A percentile compares a stretch with the other conserved stretches of the same genome.
Conservation (phyloP, 345 rosid genomes). For the Eucalyptus erythrocorys region DNA sequence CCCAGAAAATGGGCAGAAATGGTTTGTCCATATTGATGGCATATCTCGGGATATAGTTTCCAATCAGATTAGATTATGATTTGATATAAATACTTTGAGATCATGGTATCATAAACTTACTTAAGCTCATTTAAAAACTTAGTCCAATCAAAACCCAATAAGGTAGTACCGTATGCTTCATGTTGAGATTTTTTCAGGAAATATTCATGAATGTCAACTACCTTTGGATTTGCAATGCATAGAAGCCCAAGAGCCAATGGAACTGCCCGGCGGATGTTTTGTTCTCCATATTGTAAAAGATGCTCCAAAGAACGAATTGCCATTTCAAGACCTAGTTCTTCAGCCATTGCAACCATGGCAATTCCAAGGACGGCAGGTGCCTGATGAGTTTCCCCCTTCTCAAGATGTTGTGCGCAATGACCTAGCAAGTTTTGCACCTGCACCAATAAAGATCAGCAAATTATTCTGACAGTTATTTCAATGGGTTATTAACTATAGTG, state of each 20-base stretch:
- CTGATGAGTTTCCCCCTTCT: conserved; percentile 79
- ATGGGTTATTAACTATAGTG: background rate
- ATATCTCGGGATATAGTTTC: background rate
- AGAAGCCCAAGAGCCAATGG: conserved; percentile 98
- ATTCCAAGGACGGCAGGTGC: conserved; percentile 97
- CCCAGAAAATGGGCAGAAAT: background rate
- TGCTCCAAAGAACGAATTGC: conserved; percentile 90
- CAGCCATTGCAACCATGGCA: conserved; percentile 99
- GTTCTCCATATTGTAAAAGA: conserved; percentile 92
- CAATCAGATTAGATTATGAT: background rate
- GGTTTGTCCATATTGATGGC: background rate
- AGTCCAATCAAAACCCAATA: background rate
- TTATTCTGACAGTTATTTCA: no score
- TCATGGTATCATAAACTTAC: background rate
- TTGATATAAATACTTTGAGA: background rate
- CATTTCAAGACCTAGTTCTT: conserved; percentile 97
- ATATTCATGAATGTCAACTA: conserved; percentile 1
- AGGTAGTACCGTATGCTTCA: background rate
- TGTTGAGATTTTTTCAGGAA: background rate
- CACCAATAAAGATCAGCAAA: conserved; percentile 1
- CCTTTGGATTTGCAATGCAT: conserved; percentile 98
- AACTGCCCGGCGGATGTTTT: conserved; percentile 75
- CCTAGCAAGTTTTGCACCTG: conserved; percentile 92
- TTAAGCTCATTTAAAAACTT: background rate
- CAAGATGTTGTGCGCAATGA: conserved; percentile 84